Conservation (phyloP, 2,329 filamentous ascomycete genomes). For the Thielaviopsis punctulata region DNA sequence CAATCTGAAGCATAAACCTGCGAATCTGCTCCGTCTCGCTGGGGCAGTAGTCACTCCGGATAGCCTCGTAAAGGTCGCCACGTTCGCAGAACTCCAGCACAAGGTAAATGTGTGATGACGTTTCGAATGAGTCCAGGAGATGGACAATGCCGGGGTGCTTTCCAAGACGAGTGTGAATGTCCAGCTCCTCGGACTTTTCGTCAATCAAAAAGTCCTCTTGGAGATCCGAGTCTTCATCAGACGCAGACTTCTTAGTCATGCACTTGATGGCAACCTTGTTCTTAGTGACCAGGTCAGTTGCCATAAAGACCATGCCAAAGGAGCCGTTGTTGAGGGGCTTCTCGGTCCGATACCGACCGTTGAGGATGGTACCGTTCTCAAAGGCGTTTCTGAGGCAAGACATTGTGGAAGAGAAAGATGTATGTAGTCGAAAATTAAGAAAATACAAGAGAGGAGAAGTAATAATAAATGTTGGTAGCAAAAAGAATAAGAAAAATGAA, state of each 20-base stretch:
- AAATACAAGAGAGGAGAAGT: conserved; percentile 10
- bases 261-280: conserved; percentile 90
- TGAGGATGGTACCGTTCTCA: conserved; percentile 59
- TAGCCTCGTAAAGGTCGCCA: conserved; percentile 94
- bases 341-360: conserved; percentile 79
- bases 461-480: conserved; percentile 5
- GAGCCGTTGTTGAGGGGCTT: conserved; percentile 96
- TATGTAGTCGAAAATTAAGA: conserved; percentile 13
- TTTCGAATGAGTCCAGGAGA: conserved; percentile 80
- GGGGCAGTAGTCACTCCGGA: conserved; percentile 72
- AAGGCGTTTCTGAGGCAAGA: conserved; percentile 79
- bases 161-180: conserved; percentile 63
- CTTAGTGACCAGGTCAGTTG: conserved; percentile 59
- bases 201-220: conserved; percentile 50
- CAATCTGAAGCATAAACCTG: conserved; percentile 88
- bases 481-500: conserved; percentile 6
- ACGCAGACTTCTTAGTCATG: conserved; percentile 62
- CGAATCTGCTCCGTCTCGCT: conserved; percentile 92
- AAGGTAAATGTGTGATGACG: conserved; percentile 72
- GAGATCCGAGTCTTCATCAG: conserved; percentile 15
- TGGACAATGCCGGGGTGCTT: conserved; percentile 87
- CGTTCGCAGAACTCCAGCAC: conserved; percentile 91
- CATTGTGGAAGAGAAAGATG: conserved; percentile 29
- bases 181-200: conserved; percentile 65
- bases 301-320: conserved; percentile 96